Percentiles rank a stretch among this genome's conserved stretches.
These are phyloP conservation scores for Epichloe typhina DNA, from an alignment of 2,329 filamentous ascomycete genomes.

Conservation along the genomic window DNA sequence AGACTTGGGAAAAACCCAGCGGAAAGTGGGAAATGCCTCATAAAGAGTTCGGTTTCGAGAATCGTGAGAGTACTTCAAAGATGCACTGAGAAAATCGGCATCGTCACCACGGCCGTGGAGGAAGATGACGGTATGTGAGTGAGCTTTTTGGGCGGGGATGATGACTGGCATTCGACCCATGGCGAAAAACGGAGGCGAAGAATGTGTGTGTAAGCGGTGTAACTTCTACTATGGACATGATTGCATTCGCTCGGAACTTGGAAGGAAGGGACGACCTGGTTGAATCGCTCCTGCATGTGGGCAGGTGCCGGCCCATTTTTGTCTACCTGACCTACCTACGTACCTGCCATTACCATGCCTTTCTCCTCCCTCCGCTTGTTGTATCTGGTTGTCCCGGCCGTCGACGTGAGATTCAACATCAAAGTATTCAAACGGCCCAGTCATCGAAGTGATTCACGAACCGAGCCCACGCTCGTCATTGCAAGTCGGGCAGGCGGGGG, in stretches of 20 bases:
- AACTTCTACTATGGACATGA: too few relatives aligned
- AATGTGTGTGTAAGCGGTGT: not conserved
- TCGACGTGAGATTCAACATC: not conserved
- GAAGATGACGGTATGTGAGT: conserved; percentile 31
- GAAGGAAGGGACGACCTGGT: not conserved
- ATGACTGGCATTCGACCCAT: not conserved
- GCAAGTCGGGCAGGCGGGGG: too few relatives aligned
- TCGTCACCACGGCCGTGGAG: conserved; percentile 32
- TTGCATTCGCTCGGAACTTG: too few relatives aligned
- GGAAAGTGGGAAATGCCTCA: conserved; percentile 29
- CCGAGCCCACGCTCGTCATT: not conserved
- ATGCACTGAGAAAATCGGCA: conserved; percentile 18
- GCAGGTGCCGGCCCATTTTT: not conserved
- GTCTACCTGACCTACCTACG: not conserved
- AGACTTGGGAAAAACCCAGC: conserved; percentile 37
- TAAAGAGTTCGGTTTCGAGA: conserved; percentile 21
- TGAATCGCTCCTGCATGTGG: not conserved
- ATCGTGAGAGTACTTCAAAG: conserved; percentile 18
- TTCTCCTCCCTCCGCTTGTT: not conserved
- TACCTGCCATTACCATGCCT: not conserved
- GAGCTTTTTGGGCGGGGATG: conserved; percentile 5
- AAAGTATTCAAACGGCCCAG: not conserved
- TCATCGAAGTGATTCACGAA: not conserved
- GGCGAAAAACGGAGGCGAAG: not conserved
- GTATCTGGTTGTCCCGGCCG: not conserved